Conservation (phyloP, 306 rosid genomes). For the Gillenia trifoliata region DNA sequence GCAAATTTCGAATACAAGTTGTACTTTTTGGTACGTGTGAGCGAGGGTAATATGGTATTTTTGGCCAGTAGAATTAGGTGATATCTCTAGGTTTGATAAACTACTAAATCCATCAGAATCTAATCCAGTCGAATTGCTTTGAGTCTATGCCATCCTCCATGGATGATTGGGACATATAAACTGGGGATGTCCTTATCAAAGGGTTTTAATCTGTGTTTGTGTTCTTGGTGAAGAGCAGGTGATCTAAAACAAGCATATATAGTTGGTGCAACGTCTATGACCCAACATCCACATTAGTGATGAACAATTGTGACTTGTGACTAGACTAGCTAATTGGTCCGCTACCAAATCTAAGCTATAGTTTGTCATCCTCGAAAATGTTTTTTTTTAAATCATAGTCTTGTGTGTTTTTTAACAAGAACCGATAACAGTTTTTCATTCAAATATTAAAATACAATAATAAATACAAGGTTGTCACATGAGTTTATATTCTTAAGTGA, state of each 20-base stretch:
- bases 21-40: background rate
- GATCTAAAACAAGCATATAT: conserved; percentile 1
- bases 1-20: background rate
- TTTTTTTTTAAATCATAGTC: too few species aligned
- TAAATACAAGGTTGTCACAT: too few species aligned
- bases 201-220: background rate
- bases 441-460: too few species aligned
- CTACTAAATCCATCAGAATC: background rate
- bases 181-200: background rate
- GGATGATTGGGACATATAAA: background rate
- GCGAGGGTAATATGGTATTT: background rate
- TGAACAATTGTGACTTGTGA: background rate
- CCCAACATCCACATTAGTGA: background rate
- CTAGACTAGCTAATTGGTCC: background rate
- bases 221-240: conserved; percentile 3
- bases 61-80: background rate
- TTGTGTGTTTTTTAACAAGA: too few species aligned
- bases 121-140: background rate
- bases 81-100: background rate
- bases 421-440: too few species aligned
- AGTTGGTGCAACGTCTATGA: conserved; percentile 17
- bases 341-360: background rate
- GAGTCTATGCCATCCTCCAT: background rate
- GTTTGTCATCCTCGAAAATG: too few species aligned
- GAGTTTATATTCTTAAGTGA: too few species aligned